Evolutionary conservation across 306 rosid species (phyloP).

Genomic region (Citrullus colocynthis): DNA sequence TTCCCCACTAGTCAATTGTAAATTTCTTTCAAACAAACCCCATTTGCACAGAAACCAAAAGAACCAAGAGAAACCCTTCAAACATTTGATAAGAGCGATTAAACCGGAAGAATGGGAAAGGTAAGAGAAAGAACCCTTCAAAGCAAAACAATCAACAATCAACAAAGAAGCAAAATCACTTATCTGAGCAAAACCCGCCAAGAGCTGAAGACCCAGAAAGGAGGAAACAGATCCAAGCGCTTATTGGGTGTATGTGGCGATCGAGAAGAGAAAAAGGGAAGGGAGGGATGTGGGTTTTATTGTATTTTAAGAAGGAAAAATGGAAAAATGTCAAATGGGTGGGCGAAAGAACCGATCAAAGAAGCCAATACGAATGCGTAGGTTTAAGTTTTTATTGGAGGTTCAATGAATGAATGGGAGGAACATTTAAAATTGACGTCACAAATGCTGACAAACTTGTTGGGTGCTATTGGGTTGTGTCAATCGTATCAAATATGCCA

Average conservation of each 20-base stretch:
- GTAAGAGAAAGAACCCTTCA: neutral
- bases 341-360: constrained; percentile 2
- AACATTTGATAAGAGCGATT: neutral
- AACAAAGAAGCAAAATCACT: neutral
- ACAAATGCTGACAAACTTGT: neutral
- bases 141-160: neutral
- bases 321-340: neutral
- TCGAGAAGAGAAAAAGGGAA: neutral
- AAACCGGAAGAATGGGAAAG: neutral
- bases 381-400: neutral
- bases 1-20: neutral
- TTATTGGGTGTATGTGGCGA: neutral
- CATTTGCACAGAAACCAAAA: neutral
- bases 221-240: neutral
- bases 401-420: constrained; percentile 29
- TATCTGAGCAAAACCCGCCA: neutral
- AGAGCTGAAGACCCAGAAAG: neutral
- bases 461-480: neutral
- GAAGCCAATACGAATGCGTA: neutral
- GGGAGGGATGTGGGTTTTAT: neutral
- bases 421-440: constrained; percentile 8
- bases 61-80: neutral
- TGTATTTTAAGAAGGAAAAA: neutral
- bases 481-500: neutral
- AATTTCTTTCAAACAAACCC: neutral